Conservation (phyloP, 2,329 filamentous ascomycete genomes). For the Colletotrichum sp. region DNA sequence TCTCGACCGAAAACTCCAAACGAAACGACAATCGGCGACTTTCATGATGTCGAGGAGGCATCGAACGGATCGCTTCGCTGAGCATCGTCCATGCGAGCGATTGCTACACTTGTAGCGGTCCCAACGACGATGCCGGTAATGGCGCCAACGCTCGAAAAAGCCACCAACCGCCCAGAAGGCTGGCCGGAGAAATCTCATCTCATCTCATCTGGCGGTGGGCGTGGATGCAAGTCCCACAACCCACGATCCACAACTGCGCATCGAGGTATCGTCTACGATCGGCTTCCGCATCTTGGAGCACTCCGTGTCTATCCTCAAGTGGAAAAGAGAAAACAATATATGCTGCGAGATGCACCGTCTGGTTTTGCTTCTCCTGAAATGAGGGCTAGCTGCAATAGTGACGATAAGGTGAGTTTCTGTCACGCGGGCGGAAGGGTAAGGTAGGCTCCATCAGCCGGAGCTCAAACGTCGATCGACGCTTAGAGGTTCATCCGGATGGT, state of each 20-base stretch:
- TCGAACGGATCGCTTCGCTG: not conserved
- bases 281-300: not conserved
- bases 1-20: not conserved
- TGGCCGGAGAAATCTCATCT: not conserved
- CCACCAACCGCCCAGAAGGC: not conserved
- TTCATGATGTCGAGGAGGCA: not conserved
- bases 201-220: not conserved
- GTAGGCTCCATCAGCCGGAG: not conserved
- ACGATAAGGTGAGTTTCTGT: not conserved
- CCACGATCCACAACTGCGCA: not conserved
- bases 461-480: not conserved
- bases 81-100: not conserved
- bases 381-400: not conserved
- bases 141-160: not conserved
- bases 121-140: not conserved
- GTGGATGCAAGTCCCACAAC: not conserved
- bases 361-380: not conserved
- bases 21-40: not conserved
- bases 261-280: not conserved
- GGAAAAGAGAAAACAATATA: not conserved
- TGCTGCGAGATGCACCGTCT: not conserved
- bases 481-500: constrained; percentile 1
- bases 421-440: not conserved
- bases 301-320: not conserved
- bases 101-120: not conserved